Evolutionary conservation across 164 flowering plant genomes (phyloP).

Genomic region (Hamamelis virginiana): DNA sequence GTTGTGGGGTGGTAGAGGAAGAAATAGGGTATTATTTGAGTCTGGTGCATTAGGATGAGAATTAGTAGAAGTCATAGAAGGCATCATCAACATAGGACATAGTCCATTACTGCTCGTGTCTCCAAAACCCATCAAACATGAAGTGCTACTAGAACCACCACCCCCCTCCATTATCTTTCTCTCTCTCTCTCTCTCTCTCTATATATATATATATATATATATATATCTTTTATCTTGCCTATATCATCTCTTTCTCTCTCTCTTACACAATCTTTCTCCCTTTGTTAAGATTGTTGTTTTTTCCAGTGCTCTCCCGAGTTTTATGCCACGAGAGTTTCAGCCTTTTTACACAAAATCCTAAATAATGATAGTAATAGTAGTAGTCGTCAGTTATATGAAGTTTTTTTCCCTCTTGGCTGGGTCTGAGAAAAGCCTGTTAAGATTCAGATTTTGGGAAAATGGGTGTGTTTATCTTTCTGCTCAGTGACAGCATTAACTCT

Average conservation of each 20-base stretch:
- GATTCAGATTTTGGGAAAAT: slow-evolving; percentile 31
- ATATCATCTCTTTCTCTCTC: slow-evolving; percentile 11
- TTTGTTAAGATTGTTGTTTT: slow-evolving; percentile 8
- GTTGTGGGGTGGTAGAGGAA: slow-evolving; percentile 22
- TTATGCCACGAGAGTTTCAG: slow-evolving; percentile 47
- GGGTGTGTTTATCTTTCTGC: slow-evolving; percentile 23
- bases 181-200: slow-evolving; percentile 10
- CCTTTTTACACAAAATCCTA: slow-evolving; percentile 53
- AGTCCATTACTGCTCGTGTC: slow-evolving; percentile 33
- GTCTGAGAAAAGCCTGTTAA: slow-evolving; percentile 24
- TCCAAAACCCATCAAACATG: slow-evolving; percentile 62
- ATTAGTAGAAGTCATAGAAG: slow-evolving; percentile 23
- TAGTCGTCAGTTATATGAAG: slow-evolving; percentile 15
- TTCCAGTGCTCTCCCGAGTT: slow-evolving; percentile 58
- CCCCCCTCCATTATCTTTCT: slow-evolving; percentile 46
- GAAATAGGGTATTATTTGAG: slow-evolving; percentile 16
- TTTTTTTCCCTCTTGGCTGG: slow-evolving; percentile 17
- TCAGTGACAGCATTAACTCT: slow-evolving; percentile 17
- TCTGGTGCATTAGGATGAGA: slow-evolving; percentile 13
- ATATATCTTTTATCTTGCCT: no score
- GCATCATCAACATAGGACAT: slow-evolving; percentile 49
- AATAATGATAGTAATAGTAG: slow-evolving; percentile 31
- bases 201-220: no score
- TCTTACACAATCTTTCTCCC: slow-evolving; percentile 8
- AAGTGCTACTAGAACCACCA: slow-evolving; percentile 36